Evolutionary conservation across 139 green algal species (phyloP).

Genomic region (Closterium sp.): DNA sequence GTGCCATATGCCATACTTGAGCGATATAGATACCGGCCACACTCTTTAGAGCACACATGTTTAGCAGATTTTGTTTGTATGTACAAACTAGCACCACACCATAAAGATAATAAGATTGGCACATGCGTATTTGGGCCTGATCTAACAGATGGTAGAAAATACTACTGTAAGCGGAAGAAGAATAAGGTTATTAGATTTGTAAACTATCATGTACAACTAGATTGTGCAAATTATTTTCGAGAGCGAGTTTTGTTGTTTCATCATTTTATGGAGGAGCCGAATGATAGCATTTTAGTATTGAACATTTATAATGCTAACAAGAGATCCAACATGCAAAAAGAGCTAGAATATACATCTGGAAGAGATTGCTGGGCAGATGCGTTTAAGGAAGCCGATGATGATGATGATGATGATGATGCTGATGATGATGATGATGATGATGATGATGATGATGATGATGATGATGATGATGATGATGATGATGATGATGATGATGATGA

Average conservation of each 20-base stretch:
- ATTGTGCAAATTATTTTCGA: too few species aligned
- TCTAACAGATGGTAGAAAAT: not conserved
- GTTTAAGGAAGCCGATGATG: not conserved
- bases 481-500: slow-evolving; percentile 2
- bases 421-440: not conserved
- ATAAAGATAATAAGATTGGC: too few species aligned
- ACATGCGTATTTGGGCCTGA: not conserved
- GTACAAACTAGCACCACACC: too few species aligned
- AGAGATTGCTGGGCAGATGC: not conserved
- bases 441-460: slow-evolving; percentile 2
- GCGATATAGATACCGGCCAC: not conserved
- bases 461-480: slow-evolving; percentile 3
- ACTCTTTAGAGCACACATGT: not conserved
- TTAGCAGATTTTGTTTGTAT: not conserved
- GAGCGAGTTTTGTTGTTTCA: too few species aligned
- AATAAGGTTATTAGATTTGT: not conserved
- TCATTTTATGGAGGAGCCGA: too few species aligned
- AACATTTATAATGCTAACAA: not conserved
- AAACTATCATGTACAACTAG: not conserved
- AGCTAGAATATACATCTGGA: not conserved
- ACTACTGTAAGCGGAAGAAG: not conserved
- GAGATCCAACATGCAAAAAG: not conserved
- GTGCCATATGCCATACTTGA: not conserved
- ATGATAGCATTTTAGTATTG: too few species aligned
- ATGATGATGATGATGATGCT: not conserved